Evolutionary conservation across 176 grass and related monocot genomes (phyloP).

Genomic region (Urochloa ruziziensis): DNA sequence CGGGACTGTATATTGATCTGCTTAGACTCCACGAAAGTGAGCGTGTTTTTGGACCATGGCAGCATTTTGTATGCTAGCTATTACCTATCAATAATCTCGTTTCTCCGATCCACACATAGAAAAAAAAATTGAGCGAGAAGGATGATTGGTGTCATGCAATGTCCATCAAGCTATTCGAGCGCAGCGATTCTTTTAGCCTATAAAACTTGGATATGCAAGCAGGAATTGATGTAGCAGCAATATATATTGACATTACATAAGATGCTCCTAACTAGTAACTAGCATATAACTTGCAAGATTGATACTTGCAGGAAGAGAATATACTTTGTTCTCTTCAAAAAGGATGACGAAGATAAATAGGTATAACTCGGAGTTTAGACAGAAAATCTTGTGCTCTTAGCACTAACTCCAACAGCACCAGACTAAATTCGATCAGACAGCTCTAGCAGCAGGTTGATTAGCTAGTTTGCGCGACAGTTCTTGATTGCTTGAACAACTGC

Average conservation of each 20-base stretch:
- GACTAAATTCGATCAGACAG: not conserved
- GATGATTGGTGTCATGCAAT: not conserved
- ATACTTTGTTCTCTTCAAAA: not conserved
- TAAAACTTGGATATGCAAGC: not conserved
- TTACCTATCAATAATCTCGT: too few species aligned
- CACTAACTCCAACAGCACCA: not conserved
- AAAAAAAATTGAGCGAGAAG: not conserved
- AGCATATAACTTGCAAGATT: not conserved
- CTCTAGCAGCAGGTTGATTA: not conserved
- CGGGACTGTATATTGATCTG: too few species aligned
- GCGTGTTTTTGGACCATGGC: too few species aligned
- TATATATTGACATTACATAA: slow-evolving; percentile 20
- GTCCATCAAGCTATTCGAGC: not conserved
- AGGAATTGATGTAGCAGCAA: not conserved
- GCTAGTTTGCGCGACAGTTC: slow-evolving; percentile 40
- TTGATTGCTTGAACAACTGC: slow-evolving; percentile 62
- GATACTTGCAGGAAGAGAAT: not conserved
- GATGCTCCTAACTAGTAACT: not conserved
- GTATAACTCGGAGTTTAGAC: not conserved
- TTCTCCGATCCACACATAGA: too few species aligned
- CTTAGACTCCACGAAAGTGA: too few species aligned
- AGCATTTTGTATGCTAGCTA: not conserved
- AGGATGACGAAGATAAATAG: not conserved
- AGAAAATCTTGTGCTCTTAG: not conserved
- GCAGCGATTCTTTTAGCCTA: not conserved